Conservation (phyloP, 768 basidiomycete species). For the Boletus rufocinnamomeus region DNA sequence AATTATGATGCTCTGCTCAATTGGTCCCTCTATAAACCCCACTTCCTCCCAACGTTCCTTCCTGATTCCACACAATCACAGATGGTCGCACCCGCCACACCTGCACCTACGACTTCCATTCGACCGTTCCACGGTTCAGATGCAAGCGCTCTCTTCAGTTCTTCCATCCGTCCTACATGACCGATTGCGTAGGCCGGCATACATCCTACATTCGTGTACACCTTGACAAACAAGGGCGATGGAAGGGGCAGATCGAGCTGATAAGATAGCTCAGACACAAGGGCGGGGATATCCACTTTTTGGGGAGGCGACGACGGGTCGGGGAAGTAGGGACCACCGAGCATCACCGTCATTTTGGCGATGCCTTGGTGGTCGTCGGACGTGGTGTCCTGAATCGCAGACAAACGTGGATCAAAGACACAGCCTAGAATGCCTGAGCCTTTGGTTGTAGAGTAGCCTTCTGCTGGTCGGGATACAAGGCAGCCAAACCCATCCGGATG, state of each 20-base stretch:
- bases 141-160: too few species aligned
- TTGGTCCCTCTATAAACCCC: too few species aligned
- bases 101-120: too few species aligned
- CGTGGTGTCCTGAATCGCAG: not conserved
- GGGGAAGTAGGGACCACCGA: not conserved
- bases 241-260: not conserved
- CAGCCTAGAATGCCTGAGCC: not conserved
- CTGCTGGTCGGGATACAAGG: conserved; percentile 75
- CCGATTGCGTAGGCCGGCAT: not conserved
- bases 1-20: not conserved
- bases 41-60: not conserved
- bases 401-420: not conserved
- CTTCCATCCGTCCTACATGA: too few species aligned
- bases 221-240: not conserved
- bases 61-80: not conserved
- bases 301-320: not conserved
- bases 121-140: too few species aligned
- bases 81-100: not conserved
- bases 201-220: not conserved
- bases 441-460: conserved; percentile 44
- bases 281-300: not conserved
- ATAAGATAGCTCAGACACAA: not conserved
- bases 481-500: conserved; percentile 90
- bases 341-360: not conserved
- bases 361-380: not conserved